A percentile compares a stretch with the other conserved stretches of the same genome.
Conservation (phyloP, 805 yeast genomes). For the Cyberlindnera sargentensis region DNA sequence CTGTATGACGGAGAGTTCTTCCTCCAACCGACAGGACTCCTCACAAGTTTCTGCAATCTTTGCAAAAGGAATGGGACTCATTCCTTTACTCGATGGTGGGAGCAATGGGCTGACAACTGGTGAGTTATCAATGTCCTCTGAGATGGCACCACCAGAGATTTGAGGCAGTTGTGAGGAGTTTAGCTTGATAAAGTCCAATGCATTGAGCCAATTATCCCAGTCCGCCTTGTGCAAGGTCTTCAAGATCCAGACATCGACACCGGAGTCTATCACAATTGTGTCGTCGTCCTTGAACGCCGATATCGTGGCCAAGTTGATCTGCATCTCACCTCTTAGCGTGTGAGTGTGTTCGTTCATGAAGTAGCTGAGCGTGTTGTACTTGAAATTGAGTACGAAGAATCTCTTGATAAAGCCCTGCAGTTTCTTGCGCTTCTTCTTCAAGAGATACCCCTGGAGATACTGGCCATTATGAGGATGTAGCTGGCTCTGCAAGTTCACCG, state of each 20-base stretch:
- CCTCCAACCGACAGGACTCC: no score
- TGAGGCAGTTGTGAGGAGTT: slow-evolving; percentile 4
- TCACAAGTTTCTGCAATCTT: no score
- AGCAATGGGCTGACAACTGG: slow-evolving; percentile 1
- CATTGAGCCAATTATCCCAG: slow-evolving; percentile 78
- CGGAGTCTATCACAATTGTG: slow-evolving; percentile 82
- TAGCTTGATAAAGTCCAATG: slow-evolving; percentile 44
- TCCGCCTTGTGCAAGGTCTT: slow-evolving; percentile 60
- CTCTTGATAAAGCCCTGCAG: slow-evolving; percentile 83
- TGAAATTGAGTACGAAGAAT: slow-evolving; percentile 75
- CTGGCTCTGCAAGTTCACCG: slow-evolving; percentile 16
- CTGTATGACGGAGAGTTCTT: no score
- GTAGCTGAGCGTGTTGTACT: slow-evolving; percentile 78
- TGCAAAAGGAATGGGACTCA: not conserved
- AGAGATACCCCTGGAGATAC: slow-evolving; percentile 67
- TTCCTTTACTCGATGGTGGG: not conserved
- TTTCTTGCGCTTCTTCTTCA: slow-evolving; percentile 77
- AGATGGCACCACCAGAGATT: not conserved
- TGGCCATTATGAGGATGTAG: slow-evolving; percentile 54
- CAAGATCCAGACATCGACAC: slow-evolving; percentile 89
- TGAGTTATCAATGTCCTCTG: not conserved
- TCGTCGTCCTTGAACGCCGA: slow-evolving; percentile 63
- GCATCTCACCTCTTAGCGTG: slow-evolving; percentile 86
- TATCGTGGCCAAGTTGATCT: slow-evolving; percentile 72
- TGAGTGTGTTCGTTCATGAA: slow-evolving; percentile 64